Evolutionary conservation across 2,329 filamentous ascomycete species (phyloP), one percentile per base, ranked within the genome.

Genomic region (Xylariales sp.): DNA sequence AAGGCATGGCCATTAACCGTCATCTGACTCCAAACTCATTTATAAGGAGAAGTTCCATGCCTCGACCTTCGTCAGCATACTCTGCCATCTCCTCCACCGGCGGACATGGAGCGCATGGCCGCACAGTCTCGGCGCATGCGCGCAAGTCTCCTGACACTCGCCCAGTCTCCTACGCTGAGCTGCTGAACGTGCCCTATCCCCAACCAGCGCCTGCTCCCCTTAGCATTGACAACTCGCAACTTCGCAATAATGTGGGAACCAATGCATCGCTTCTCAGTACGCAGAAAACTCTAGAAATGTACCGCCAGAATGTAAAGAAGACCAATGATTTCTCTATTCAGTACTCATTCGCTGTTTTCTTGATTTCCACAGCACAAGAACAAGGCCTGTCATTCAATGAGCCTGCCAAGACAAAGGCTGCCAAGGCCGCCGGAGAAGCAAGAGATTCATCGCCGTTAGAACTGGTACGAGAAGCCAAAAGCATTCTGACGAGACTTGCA

Each of bases 271-370:
- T 98, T 11, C 76, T 98, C 20, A 90, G 88, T 54, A 84, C 88
- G 23, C 87, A 91, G 56, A 90, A 97, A 65, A 98, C 93, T 2
- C 76, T 98, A 33, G 90, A 97, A 39, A 96, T 97, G 91, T 98
- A 98, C 61, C 79, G 91, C 30, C 83, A 85, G 39, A 98, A 97
- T 55, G 88, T 96, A 41, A 97, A 96, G 68, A 98, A 98, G 69
- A 95, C 93, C 3, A 93, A 85, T 45, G 89, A 96, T 60, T 74
- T 83, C 13, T 83, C 85, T 4, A 86, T 95, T 23, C 89, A 96
- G 61, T 97, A 97, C 61, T 93, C 95, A 20, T 97, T 98, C 63
- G 93, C 93, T 3, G 78, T 97, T 25, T 95, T 95, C 60, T 81
- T 98, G 69, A 84, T 97, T 49, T 87, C 90, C 32, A 84, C 88